Percentiles rank a stretch among this genome's conserved stretches.
Conservation (phyloP, 768 basidiomycete genomes). For the Exidia glandulosa region DNA sequence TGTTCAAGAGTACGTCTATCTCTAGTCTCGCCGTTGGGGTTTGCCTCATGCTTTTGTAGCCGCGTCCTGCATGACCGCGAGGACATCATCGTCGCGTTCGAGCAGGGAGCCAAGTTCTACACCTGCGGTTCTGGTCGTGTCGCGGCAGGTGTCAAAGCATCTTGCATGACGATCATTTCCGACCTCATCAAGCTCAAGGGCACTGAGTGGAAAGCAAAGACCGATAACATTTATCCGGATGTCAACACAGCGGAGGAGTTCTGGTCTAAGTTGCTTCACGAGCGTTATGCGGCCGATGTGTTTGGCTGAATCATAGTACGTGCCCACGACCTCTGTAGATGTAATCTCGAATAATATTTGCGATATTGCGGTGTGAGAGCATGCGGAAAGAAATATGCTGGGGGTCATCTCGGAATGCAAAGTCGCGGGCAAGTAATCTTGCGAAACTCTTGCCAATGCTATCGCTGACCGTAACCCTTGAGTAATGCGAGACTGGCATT, state of each 20-base stretch:
- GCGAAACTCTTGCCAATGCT: too few species aligned
- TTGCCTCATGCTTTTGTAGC: slow-evolving; percentile 13
- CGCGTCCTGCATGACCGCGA: slow-evolving; percentile 32
- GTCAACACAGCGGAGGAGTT: background rate
- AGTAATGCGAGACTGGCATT: too few species aligned
- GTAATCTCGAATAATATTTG: too few species aligned
- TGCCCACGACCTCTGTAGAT: too few species aligned
- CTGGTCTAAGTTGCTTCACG: slow-evolving; percentile 26
- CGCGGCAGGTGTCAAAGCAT: slow-evolving; percentile 28
- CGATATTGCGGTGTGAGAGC: too few species aligned
- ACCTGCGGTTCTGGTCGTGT: slow-evolving; percentile 32
- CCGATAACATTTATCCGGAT: slow-evolving; percentile 16
- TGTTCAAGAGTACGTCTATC: slow-evolving; percentile 26
- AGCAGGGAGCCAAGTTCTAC: slow-evolving; percentile 29
- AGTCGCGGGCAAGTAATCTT: too few species aligned
- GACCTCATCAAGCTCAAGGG: slow-evolving; percentile 12
- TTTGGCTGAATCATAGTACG: too few species aligned
- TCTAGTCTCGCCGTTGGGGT: background rate
- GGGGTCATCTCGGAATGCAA: too few species aligned
- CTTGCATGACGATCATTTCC: slow-evolving; percentile 27
- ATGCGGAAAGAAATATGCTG: too few species aligned
- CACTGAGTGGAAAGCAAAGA: too few species aligned
- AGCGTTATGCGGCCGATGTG: slow-evolving; percentile 34
- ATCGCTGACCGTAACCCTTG: too few species aligned
- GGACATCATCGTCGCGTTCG: slow-evolving; percentile 21